A percentile compares a stretch with the other conserved stretches of the same genome.
Evolutionary conservation across 1,284 basidiomycete species (phyloP).

Genomic region (Ceratobasidium sp.): DNA sequence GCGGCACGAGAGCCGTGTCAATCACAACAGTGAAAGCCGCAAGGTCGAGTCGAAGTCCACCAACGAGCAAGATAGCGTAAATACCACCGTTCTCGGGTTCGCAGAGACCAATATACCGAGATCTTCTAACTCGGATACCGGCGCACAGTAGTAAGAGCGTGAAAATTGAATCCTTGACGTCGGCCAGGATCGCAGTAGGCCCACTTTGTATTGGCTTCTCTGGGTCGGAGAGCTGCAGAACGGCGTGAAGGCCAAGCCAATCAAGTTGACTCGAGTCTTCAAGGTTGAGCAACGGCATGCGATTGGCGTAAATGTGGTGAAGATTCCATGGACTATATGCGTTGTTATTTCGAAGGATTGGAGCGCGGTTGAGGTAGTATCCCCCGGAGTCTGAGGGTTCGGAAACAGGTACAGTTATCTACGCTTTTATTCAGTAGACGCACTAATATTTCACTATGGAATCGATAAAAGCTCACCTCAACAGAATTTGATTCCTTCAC

Average conservation of each 20-base stretch:
- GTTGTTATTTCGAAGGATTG: constrained; percentile 42
- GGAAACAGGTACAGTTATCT: constrained; percentile 55
- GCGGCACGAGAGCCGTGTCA: constrained; percentile 16
- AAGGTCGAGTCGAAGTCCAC: constrained; percentile 32
- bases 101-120: constrained; percentile 4
- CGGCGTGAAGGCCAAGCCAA: background rate
- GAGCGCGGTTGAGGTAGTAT: constrained; percentile 56
- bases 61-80: constrained; percentile 17
- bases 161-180: constrained; percentile 20
- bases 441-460: too few species aligned
- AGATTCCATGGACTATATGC: constrained; percentile 54
- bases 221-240: constrained; percentile 12
- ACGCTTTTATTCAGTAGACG: too few species aligned
- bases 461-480: background rate
- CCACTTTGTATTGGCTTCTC: background rate
- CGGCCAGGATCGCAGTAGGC: background rate
- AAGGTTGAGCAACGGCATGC: constrained; percentile 51
- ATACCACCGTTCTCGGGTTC: background rate
- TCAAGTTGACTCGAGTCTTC: constrained; percentile 27
- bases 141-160: background rate
- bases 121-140: background rate
- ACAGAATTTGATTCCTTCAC: constrained; percentile 29
- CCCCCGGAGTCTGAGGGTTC: constrained; percentile 53
- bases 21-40: constrained; percentile 11
- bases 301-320: constrained; percentile 53